Evolutionary conservation across 129 eudicot genomes (phyloP).

Genomic region (Heracleum sosnowskyi): DNA sequence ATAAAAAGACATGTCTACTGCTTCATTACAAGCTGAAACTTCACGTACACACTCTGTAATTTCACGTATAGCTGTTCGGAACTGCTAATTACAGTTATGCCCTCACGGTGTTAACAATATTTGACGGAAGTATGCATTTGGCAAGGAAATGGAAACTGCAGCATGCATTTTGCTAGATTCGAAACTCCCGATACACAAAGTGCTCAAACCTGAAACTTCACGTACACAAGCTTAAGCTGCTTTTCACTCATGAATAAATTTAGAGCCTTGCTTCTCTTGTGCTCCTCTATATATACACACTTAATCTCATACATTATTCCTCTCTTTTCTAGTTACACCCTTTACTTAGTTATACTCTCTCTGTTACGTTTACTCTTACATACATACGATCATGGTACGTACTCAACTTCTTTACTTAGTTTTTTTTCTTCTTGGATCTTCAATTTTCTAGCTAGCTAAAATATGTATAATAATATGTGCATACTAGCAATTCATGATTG

Average conservation of each 20-base stretch:
- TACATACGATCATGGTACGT: conserved; percentile 6
- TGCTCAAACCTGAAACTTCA: no score
- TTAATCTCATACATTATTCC: conserved; percentile 30
- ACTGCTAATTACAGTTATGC: no score
- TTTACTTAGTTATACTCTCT: not conserved
- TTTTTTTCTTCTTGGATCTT: not conserved
- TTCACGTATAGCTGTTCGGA: no score
- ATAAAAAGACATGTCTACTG: no score
- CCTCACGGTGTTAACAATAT: no score
- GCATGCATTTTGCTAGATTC: no score
- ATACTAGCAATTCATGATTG: not conserved
- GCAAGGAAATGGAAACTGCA: no score
- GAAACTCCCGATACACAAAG: no score
- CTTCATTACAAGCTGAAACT: no score
- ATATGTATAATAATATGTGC: not conserved
- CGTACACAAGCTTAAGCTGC: no score
- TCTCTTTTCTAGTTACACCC: conserved; percentile 17
- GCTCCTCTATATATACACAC: conserved; percentile 50
- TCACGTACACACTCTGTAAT: no score
- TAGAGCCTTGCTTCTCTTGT: conserved; percentile 17
- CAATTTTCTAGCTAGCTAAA: not conserved
- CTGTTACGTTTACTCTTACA: not conserved
- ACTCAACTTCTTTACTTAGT: not conserved
- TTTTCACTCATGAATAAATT: not conserved
- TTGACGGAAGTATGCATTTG: no score